phyloP scores from a whole-genome alignment of 1,139 yeast genomes.

The Candida sp. region DNA sequence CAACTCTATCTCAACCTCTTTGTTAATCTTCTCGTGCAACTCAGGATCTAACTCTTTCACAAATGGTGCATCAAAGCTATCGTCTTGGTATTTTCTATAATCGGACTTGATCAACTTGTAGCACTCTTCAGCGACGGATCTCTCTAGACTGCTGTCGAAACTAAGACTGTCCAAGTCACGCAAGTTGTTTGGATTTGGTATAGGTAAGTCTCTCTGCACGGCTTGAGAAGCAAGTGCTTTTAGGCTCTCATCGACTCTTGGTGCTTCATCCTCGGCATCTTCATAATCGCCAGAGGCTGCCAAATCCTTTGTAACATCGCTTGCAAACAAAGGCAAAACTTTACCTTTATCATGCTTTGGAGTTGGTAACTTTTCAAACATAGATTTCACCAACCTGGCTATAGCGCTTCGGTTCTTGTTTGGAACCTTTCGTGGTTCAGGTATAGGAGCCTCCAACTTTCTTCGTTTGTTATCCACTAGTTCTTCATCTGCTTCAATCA shows the following conservation, averaged over 20 bases:
- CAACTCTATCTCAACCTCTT: conserved; percentile 31
- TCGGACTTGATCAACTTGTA: conserved; percentile 51
- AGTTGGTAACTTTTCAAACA: conserved; percentile 28
- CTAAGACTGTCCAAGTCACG: conserved; percentile 8
- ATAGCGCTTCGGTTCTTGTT: conserved; percentile 18
- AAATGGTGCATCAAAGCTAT: conserved; percentile 21
- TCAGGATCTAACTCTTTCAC: conserved; percentile 49
- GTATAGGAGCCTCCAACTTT: conserved; percentile 12
- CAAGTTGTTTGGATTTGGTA: conserved; percentile 42
- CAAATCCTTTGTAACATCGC: conserved; percentile 18
- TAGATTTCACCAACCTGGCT: conserved; percentile 18
- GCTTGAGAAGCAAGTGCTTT: conserved; percentile 45
- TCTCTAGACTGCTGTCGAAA: conserved; percentile 17
- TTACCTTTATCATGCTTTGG: conserved; percentile 30
- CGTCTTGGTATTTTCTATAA: conserved; percentile 35
- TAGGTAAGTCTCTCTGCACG: conserved; percentile 50
- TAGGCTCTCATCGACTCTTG: conserved; percentile 22
- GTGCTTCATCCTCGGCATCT: conserved; percentile 23
- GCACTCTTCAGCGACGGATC: conserved; percentile 40
- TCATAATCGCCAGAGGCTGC: conserved; percentile 8
- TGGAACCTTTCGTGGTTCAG: conserved; percentile 11
- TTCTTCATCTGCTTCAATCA: conserved; percentile 39
- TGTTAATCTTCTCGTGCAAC: conserved; percentile 24
- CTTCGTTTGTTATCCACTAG: conserved; percentile 20
- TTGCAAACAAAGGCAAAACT: conserved; percentile 29